Evolutionary conservation across 1,139 yeast species (phyloP), one percentile per base, ranked within the genome.

Genomic region (Martiniozyma asiatica): DNA sequence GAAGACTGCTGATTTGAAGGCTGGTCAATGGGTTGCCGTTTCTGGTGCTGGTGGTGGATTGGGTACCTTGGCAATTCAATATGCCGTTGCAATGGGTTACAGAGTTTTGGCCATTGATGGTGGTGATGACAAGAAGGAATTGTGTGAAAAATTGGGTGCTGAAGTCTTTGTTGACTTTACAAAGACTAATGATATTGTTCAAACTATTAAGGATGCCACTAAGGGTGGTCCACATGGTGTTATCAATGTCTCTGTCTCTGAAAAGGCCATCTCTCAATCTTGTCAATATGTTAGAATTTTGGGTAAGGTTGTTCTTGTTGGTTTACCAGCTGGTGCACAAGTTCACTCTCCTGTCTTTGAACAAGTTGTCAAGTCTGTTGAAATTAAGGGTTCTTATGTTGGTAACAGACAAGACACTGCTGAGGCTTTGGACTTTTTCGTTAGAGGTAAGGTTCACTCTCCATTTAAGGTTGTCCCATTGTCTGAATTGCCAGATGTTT

Each of bases 11-110:
- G 63, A 65, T 22, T 35, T 49, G 24, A 35, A 42, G 38, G 70
- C 82, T 29, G 85, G 85, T 43, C 70, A 76, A 52, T 75, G 80
- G 79, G 80, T 75, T 39, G 77, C 79, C 37, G 60, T 77, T 36
- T 73, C 81, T 27, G 87, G 87, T 60, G 85, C 84, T 33, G 82
- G 71, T 48, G 87, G 87, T 56, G 87, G 87, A 42, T 65, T 77
- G 48, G 87, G 87, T 44, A 67, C 84, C 26, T 58, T 77, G 39
- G 85, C 85, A 26, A 59, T 73, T 35, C 85, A 77, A 59, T 76
- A 76, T 51, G 87, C 84, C 34, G 65, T 56, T 40, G 81, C 82
- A 31, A 67, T 73, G 82, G 87, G 87, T 44, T 61, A 61, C 51
- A 66, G 84, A 59, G 82, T 76, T 26, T 43, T 77, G 15, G 87